Evolutionary conservation across 164 flowering plant species (phyloP).

Genomic region (Berberis vulgaris): DNA sequence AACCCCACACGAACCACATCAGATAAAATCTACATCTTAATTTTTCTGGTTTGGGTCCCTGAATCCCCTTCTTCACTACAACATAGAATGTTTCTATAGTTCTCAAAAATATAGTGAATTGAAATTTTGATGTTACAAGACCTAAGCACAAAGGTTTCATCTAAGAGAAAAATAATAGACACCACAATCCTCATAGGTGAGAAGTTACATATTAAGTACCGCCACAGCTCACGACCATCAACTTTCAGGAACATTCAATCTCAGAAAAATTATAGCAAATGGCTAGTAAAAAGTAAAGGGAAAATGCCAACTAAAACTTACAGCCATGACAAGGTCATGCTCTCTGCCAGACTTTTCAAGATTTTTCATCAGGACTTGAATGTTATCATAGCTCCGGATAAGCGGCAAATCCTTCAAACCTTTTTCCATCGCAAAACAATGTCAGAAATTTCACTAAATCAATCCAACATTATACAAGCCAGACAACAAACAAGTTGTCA

Average conservation of each 20-base stretch:
- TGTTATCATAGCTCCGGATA: slow-evolving; percentile 69
- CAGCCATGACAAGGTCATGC: slow-evolving; percentile 96
- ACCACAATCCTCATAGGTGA: background rate
- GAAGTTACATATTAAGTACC: background rate
- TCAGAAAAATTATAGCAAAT: background rate
- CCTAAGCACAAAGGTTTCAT: no score
- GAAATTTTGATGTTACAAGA: no score
- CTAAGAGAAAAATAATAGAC: no score
- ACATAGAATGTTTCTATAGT: no score
- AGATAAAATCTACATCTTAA: no score
- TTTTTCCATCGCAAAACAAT: slow-evolving; percentile 18
- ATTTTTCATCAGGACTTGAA: slow-evolving; percentile 49
- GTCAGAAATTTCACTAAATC: slow-evolving; percentile 5
- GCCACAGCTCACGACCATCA: background rate
- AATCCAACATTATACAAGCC: background rate
- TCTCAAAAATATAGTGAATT: no score
- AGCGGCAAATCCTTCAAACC: slow-evolving; percentile 75
- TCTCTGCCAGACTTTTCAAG: slow-evolving; percentile 58
- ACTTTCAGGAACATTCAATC: background rate
- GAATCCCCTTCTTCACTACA: no score
- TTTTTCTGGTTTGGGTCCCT: no score
- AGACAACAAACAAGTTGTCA: background rate
- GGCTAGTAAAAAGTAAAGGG: background rate
- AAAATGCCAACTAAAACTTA: slow-evolving; percentile 29
- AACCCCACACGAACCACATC: no score